A percentile compares a stretch with the other conserved stretches of the same genome.
These are phyloP conservation scores for Cochliopodium minus DNA, from an alignment of 208 protist species.

Conservation along the genomic window DNA sequence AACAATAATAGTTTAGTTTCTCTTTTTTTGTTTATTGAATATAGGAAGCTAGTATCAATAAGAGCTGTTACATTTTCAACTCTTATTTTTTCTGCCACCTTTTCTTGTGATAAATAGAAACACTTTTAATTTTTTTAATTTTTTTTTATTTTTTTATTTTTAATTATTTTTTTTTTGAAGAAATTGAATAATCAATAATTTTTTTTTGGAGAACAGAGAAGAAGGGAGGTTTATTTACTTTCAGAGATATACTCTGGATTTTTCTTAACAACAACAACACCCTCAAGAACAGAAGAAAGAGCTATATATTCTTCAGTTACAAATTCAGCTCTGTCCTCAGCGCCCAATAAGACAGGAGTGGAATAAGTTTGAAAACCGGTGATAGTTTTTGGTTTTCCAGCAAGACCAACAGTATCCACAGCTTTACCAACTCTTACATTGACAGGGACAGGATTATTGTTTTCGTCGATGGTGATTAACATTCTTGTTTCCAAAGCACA, in stretches of 20 bases:
- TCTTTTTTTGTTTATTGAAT: too few species aligned
- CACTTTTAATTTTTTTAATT: too few species aligned
- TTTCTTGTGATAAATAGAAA: too few species aligned
- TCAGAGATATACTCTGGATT: background rate
- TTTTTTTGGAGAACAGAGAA: too few species aligned
- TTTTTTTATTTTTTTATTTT: too few species aligned
- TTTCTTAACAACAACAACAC: background rate
- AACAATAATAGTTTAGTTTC: too few species aligned
- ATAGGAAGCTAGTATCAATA: too few species aligned
- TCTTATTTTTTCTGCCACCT: too few species aligned
- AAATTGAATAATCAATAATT: too few species aligned
- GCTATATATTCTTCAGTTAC: constrained; percentile 68
- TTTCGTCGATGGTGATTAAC: constrained; percentile 84
- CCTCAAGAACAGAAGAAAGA: background rate
- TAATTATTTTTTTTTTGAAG: too few species aligned
- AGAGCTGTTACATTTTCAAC: too few species aligned
- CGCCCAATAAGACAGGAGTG: constrained; percentile 86
- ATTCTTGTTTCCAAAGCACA: constrained; percentile 82
- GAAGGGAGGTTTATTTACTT: background rate
- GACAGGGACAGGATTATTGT: constrained; percentile 67
- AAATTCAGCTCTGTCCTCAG: constrained; percentile 85
- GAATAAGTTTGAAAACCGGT: constrained; percentile 97
- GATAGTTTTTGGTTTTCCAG: constrained; percentile 91
- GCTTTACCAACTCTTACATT: constrained; percentile 50
- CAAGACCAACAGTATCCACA: constrained; percentile 86